Base-by-base conservation (phyloP, 202 grass and related monocot species). In the Cymbopogon flexuosus region DNA sequence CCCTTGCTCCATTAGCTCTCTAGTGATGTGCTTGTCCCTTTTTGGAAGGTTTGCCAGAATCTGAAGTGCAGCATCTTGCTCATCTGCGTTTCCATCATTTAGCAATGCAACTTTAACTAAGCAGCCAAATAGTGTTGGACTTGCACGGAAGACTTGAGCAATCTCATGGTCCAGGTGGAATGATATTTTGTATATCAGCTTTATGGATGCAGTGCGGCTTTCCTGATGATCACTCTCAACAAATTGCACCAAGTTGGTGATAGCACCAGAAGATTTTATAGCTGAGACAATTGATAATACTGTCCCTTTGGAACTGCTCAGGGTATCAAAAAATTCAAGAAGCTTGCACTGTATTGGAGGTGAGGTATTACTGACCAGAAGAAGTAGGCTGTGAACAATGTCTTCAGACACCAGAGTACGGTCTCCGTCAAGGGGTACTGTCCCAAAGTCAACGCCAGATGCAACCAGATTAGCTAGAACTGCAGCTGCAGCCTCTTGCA, bases 261-360 rank as follows among this genome's bases (percentile, higher is more conserved):
- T 85, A 72, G 92, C 92, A 51, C 92, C 92, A 27, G 84, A 89
- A 70, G 82, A 75, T 82, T 89, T 94, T 47, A 94, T 89, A 70
- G 84, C 86, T 22, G 77, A 81, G 27, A 91, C 86, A 75, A 94
- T 83, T 12, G 89, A 81, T 46, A 47, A 11, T 45, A 87, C 86
- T 72, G 92, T 89, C 16, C 69, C 31, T 30, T 81, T 16, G 27
- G 80, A 89, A 51, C 83, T 76, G 40, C 86, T 91, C 73, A 94
- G 79, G 14, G 42, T 62, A 34, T 62, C 56, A 61, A 94, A 85
- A 51, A 88, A 58, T 51, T 89, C 73, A 89, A 94, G 86, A 59
- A 94, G 89, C 37, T 91, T 94, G 81, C 70, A 89, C 77, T 94
- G 88, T 71, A 89, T 89, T 79, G 86, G 62, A 8, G 92, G 92